These are phyloP conservation scores for Yamadazyma laniorum DNA, from an alignment of 805 yeast species.

Conservation along the genomic window DNA sequence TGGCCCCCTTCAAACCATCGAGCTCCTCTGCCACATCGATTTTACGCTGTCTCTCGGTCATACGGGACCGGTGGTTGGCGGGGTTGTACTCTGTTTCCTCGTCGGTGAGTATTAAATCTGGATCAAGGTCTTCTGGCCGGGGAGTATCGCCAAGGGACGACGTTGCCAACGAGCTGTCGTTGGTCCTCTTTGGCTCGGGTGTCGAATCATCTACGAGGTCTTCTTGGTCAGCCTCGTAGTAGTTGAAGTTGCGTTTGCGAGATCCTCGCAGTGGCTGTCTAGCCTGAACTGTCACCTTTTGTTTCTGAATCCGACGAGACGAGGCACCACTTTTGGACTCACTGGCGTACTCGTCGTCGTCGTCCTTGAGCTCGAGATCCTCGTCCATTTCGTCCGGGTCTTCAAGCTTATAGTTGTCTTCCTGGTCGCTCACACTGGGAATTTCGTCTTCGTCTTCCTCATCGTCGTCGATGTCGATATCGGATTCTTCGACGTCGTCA, in stretches of 20 bases:
- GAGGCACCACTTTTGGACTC: background rate
- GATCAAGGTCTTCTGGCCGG: conserved; percentile 34
- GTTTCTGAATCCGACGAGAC: too few relatives aligned
- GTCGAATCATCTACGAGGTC: conserved; percentile 21
- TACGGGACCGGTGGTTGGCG: conserved; percentile 43
- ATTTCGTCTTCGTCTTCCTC: conserved; percentile 17
- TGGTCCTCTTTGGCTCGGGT: conserved; percentile 1
- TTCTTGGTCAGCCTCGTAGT: conserved; percentile 35
- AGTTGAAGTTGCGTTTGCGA: conserved; percentile 37
- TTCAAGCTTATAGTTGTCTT: conserved; percentile 29
- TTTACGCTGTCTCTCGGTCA: conserved; percentile 56
- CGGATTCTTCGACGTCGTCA: conserved; percentile 21
- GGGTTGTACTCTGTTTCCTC: conserved; percentile 47
- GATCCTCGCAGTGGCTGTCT: conserved; percentile 22
- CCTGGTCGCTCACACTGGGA: conserved; percentile 27
- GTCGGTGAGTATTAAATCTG: conserved; percentile 36
- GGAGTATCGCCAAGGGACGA: background rate
- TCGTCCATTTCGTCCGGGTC: conserved; percentile 39
- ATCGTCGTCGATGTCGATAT: conserved; percentile 16
- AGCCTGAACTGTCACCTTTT: conserved; percentile 1
- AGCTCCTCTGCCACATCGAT: conserved; percentile 26
- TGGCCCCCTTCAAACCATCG: conserved; percentile 35
- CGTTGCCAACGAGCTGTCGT: background rate
- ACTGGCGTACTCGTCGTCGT: conserved; percentile 14
- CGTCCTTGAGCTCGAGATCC: conserved; percentile 32